phyloP scores from a whole-genome alignment of 2,329 filamentous ascomycete genomes.

The Trichoderma afroharzianum region DNA sequence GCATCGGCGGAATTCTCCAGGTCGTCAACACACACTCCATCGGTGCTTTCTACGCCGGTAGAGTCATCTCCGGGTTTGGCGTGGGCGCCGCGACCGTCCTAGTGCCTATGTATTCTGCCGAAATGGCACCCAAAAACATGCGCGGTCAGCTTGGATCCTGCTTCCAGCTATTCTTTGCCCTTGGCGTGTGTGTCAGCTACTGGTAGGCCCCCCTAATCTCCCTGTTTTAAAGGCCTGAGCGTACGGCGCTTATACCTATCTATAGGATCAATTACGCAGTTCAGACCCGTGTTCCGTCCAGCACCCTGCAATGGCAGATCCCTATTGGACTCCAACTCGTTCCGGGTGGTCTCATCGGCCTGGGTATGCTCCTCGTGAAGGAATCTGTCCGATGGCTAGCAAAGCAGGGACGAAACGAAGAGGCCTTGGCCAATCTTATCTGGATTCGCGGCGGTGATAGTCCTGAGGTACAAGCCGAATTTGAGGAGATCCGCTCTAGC shows the following conservation, averaged over 20 bases:
- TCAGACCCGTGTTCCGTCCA: not conserved
- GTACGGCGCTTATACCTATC: not conserved
- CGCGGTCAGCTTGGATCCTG: slow-evolving; percentile 34
- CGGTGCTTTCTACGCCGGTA: slow-evolving; percentile 42
- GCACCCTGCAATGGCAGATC: slow-evolving; percentile 43
- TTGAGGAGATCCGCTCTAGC: too few relatives aligned
- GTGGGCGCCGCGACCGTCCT: slow-evolving; percentile 49
- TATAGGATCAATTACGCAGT: not conserved
- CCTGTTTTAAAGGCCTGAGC: not conserved
- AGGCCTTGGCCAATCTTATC: slow-evolving; percentile 24
- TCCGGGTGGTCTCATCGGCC: slow-evolving; percentile 50
- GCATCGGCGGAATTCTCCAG: slow-evolving; percentile 35
- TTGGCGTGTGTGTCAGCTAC: not conserved
- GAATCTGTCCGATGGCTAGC: slow-evolving; percentile 60
- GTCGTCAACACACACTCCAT: slow-evolving; percentile 33
- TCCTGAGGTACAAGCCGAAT: not conserved
- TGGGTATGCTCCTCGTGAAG: slow-evolving; percentile 54
- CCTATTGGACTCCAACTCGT: slow-evolving; percentile 55
- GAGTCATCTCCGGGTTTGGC: slow-evolving; percentile 50
- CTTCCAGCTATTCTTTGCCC: not conserved
- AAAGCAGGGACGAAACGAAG: slow-evolving; percentile 55
- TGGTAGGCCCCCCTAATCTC: not conserved
- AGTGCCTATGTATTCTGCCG: slow-evolving; percentile 42
- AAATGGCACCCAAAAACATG: slow-evolving; percentile 46
- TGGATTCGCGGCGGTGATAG: not conserved